A percentile compares a stretch with the other conserved stretches of the same genome.
Conservation (phyloP, 371 early-diverging fungal genomes). For the Funneliformis caledonium region DNA sequence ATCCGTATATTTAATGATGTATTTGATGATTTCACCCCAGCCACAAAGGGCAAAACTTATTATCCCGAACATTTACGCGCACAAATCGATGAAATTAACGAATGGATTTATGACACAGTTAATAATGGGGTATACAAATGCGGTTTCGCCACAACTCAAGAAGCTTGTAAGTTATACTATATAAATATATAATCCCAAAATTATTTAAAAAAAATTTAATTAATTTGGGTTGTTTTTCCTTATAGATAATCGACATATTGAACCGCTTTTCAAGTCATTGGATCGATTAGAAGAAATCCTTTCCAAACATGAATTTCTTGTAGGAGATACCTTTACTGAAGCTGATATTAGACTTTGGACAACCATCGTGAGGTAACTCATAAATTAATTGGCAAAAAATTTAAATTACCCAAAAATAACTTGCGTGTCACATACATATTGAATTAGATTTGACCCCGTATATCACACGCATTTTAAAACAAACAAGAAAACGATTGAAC, state of each 20-base stretch:
- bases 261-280: slow-evolving; percentile 75
- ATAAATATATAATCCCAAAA: background rate
- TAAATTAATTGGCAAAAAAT: background rate
- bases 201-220: background rate
- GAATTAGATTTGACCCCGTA: slow-evolving; percentile 77
- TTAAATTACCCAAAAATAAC: background rate
- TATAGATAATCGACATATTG: slow-evolving; percentile 71
- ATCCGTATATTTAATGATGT: slow-evolving; percentile 92
- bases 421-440: too few relatives aligned
- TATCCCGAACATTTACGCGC: slow-evolving; percentile 77
- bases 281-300: slow-evolving; percentile 86
- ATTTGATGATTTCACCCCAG: slow-evolving; percentile 75
- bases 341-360: slow-evolving; percentile 93
- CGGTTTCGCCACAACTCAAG: slow-evolving; percentile 92
- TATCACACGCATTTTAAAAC: slow-evolving; percentile 93
- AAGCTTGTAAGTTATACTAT: slow-evolving; percentile 61
- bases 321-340: slow-evolving; percentile 83
- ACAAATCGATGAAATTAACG: slow-evolving; percentile 87
- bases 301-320: slow-evolving; percentile 71
- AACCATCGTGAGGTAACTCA: slow-evolving; percentile 77
- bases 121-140: slow-evolving; percentile 88
- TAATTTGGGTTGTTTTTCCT: background rate
- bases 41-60: slow-evolving; percentile 65
- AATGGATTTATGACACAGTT: slow-evolving; percentile 87
- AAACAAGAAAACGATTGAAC: slow-evolving; percentile 80